Percentiles rank a stretch among this genome's conserved stretches.
These are phyloP conservation scores for Podaxis carcinomalis DNA, from an alignment of 768 basidiomycete species.

Conservation along the genomic window DNA sequence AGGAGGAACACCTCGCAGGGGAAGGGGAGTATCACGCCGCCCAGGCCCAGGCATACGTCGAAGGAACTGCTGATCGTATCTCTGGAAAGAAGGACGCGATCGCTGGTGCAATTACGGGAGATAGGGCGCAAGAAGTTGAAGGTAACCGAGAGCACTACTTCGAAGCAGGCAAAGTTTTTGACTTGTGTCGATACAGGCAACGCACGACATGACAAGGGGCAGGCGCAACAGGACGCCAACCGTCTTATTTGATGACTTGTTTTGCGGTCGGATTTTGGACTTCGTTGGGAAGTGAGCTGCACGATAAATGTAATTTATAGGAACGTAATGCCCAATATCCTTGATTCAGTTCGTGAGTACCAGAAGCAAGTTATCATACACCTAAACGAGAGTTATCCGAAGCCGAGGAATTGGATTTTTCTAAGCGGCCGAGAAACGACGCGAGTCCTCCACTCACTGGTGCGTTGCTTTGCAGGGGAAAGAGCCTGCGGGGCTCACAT, in stretches of 20 bases:
- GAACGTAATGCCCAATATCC: too few relatives aligned
- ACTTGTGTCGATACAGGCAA: slow-evolving; percentile 32
- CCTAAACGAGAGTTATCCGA: too few relatives aligned
- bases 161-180: not conserved
- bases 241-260: slow-evolving; percentile 14
- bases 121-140: slow-evolving; percentile 30
- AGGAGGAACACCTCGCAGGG: slow-evolving; percentile 40
- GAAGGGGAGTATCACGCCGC: slow-evolving; percentile 39
- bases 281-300: too few relatives aligned
- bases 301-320: too few relatives aligned
- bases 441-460: too few relatives aligned
- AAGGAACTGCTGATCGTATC: slow-evolving; percentile 39
- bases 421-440: too few relatives aligned
- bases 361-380: too few relatives aligned
- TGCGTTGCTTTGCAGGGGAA: too few relatives aligned
- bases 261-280: not conserved
- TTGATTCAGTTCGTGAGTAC: too few relatives aligned
- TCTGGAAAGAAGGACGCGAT: slow-evolving; percentile 40
- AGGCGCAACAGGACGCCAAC: slow-evolving; percentile 45
- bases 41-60: slow-evolving; percentile 38
- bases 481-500: too few relatives aligned
- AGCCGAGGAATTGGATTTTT: too few relatives aligned
- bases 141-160: slow-evolving; percentile 20
- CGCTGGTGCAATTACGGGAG: slow-evolving; percentile 44
- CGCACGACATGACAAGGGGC: slow-evolving; percentile 44